Evolutionary conservation across 257 asterid genomes (phyloP).

Genomic region (Penstemon newberryi): DNA sequence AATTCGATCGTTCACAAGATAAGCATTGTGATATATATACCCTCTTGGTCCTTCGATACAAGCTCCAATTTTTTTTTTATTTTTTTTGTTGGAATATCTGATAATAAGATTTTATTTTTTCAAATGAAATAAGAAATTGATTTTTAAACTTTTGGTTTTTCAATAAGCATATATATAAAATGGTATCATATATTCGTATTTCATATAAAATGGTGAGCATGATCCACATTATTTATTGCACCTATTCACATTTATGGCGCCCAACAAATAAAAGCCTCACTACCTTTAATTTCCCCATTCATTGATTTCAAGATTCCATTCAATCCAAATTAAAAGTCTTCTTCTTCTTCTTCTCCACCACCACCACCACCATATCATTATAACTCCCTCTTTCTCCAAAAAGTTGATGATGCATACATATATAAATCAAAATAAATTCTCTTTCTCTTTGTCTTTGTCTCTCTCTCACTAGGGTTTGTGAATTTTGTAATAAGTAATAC

Average conservation of each 20-base stretch:
- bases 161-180: no score
- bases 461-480: constrained; percentile 58
- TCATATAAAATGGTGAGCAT: no score
- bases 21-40: no score
- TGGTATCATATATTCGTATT: no score
- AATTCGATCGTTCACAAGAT: no score
- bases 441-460: not conserved
- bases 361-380: not conserved
- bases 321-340: not conserved
- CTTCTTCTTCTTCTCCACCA: not conserved
- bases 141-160: no score
- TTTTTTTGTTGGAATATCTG: no score
- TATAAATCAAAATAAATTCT: not conserved
- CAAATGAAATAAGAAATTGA: no score
- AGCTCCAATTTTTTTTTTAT: no score
- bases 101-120: no score
- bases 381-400: not conserved
- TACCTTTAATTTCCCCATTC: not conserved
- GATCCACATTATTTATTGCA: not conserved
- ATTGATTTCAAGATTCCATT: not conserved
- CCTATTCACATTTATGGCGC: not conserved
- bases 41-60: no score
- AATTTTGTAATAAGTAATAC: not conserved
- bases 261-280: not conserved
- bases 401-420: no score